Conservation (phyloP, 2,329 filamentous ascomycete species). For the Cladobotryum mycophilum region DNA sequence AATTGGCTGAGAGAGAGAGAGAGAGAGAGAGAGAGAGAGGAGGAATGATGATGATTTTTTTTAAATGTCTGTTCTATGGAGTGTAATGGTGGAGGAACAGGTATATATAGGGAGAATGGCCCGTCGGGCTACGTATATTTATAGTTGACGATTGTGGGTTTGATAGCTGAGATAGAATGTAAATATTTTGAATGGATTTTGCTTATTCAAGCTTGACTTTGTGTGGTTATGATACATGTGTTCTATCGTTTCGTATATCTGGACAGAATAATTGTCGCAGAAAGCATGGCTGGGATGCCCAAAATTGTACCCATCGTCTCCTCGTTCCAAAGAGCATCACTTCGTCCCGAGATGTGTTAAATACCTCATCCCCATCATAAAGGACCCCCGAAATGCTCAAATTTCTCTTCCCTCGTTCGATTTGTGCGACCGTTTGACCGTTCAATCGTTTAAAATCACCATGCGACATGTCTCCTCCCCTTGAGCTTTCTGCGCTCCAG, state of each 20-base stretch:
- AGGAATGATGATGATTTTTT: neutral
- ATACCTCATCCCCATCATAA: too few relatives aligned
- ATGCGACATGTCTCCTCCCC: slow-evolving; percentile 40
- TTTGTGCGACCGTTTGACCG: too few relatives aligned
- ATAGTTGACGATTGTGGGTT: neutral
- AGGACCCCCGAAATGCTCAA: too few relatives aligned
- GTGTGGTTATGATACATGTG: slow-evolving; percentile 9
- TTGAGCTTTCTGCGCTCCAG: slow-evolving; percentile 46
- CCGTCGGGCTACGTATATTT: neutral
- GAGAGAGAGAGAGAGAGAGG: neutral
- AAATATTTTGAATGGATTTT: neutral
- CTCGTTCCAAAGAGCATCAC: too few relatives aligned
- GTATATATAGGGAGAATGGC: neutral
- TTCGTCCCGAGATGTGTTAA: too few relatives aligned
- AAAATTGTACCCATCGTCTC: too few relatives aligned
- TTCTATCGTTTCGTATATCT: neutral
- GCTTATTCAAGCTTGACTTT: neutral
- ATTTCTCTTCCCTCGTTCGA: neutral
- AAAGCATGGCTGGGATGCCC: neutral
- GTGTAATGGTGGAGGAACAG: neutral
- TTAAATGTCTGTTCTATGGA: neutral
- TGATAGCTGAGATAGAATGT: neutral
- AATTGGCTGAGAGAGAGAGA: neutral
- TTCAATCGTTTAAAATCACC: slow-evolving; percentile 15
- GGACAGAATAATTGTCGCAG: neutral